phyloP scores from a whole-genome alignment of 768 basidiomycete genomes.

The Cystofilobasidium capitatum region DNA sequence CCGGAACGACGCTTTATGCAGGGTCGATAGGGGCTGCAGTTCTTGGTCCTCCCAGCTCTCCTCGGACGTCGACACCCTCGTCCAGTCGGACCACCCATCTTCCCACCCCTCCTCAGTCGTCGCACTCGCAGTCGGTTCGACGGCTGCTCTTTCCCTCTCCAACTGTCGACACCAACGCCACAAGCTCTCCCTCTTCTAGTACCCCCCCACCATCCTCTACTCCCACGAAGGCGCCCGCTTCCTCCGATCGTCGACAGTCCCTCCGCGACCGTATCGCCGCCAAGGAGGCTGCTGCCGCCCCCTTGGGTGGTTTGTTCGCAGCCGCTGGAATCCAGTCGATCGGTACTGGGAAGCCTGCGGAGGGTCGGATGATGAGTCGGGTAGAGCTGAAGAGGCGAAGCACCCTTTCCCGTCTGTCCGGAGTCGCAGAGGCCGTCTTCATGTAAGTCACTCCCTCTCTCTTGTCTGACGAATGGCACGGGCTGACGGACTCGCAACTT shows the following conservation, averaged over 20 bases:
- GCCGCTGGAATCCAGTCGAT: neutral
- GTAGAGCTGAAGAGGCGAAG: conserved; percentile 38
- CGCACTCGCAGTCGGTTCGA: neutral
- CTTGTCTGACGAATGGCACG: neutral
- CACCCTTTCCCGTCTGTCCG: conserved; percentile 38
- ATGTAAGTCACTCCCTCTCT: conserved; percentile 32
- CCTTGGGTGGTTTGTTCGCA: neutral
- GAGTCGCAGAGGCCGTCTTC: conserved; percentile 40
- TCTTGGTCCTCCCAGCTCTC: neutral
- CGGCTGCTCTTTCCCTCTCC: conserved; percentile 11
- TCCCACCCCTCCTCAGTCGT: neutral
- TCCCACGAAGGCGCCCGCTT: neutral
- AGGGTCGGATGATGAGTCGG: conserved; percentile 14
- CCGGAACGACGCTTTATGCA: neutral
- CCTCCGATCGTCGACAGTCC: conserved; percentile 17
- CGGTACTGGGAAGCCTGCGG: neutral
- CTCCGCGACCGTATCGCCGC: conserved; percentile 24
- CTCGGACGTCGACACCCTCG: neutral
- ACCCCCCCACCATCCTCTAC: neutral
- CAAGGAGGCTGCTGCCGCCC: neutral
- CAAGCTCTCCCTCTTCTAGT: neutral
- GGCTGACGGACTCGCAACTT: neutral
- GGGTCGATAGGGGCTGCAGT: neutral
- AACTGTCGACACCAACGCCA: neutral
- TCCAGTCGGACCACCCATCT: neutral